Conservation (phyloP, 768 basidiomycete genomes). For the Serendipita sp. region DNA sequence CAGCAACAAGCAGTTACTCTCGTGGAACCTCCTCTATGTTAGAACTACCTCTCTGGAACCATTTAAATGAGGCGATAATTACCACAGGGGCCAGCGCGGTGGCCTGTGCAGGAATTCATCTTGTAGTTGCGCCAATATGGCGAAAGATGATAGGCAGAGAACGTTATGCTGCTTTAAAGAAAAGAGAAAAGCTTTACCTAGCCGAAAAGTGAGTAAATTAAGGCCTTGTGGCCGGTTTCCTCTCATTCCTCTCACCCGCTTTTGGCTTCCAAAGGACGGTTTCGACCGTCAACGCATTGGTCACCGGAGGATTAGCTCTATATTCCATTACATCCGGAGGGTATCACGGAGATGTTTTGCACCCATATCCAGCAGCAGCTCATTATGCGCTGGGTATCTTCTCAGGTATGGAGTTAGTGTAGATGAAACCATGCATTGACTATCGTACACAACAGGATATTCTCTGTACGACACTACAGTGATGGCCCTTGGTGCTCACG, state of each 20-base stretch:
- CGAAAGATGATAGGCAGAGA: neutral
- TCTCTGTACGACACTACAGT: slow-evolving; percentile 2
- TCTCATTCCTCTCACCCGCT: neutral
- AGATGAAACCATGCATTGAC: neutral
- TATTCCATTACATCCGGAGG: neutral
- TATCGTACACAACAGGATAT: neutral
- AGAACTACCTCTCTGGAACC: neutral
- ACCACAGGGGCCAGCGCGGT: neutral
- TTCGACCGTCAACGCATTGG: neutral
- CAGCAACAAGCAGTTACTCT: too few relatives aligned
- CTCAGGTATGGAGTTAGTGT: neutral
- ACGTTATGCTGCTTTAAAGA: neutral
- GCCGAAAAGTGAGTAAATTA: neutral
- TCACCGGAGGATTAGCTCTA: neutral
- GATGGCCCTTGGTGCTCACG: neutral
- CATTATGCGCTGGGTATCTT: neutral
- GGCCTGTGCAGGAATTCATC: neutral
- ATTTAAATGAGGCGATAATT: neutral
- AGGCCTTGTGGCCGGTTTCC: neutral
- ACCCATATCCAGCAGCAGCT: neutral
- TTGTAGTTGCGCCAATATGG: neutral
- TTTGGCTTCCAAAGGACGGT: neutral
- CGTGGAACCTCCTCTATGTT: too few relatives aligned
- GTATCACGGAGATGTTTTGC: neutral
- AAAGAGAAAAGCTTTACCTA: neutral